Conservation (phyloP, 2,329 filamentous ascomycete species). For the Botrytis medusae region DNA sequence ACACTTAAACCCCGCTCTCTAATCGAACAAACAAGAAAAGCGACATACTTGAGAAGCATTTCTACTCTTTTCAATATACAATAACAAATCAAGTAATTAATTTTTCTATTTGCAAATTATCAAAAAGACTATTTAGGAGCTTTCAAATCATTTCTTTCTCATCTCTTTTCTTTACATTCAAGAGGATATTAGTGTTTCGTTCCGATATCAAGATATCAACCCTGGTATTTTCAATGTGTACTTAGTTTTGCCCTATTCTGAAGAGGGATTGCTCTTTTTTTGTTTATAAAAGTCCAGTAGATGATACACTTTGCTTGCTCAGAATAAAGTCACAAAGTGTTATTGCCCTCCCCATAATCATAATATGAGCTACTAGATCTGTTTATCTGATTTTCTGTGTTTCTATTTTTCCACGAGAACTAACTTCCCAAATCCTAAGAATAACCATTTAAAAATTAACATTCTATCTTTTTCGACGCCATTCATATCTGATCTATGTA, state of each 20-base stretch:
- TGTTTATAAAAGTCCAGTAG: background rate
- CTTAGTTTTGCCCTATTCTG: background rate
- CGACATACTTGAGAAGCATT: background rate
- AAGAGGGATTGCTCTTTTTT: background rate
- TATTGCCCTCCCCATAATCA: background rate
- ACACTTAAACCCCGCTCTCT: no score
- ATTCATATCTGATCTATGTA: background rate
- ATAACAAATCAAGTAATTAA: background rate
- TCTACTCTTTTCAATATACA: background rate
- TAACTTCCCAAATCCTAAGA: background rate
- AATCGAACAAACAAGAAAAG: background rate
- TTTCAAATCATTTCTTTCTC: background rate
- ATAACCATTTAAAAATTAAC: background rate
- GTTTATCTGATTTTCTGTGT: background rate
- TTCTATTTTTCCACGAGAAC: background rate
- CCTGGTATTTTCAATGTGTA: background rate
- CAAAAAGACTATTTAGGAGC: background rate
- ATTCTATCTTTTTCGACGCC: background rate
- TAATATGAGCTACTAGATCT: background rate
- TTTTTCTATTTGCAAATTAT: background rate
- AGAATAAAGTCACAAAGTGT: background rate
- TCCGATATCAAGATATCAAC: background rate
- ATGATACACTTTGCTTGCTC: background rate
- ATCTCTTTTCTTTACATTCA: background rate
- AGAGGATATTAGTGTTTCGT: background rate